Conservation (phyloP, 2,329 filamentous ascomycete species). For the Fusarium nodosum region DNA sequence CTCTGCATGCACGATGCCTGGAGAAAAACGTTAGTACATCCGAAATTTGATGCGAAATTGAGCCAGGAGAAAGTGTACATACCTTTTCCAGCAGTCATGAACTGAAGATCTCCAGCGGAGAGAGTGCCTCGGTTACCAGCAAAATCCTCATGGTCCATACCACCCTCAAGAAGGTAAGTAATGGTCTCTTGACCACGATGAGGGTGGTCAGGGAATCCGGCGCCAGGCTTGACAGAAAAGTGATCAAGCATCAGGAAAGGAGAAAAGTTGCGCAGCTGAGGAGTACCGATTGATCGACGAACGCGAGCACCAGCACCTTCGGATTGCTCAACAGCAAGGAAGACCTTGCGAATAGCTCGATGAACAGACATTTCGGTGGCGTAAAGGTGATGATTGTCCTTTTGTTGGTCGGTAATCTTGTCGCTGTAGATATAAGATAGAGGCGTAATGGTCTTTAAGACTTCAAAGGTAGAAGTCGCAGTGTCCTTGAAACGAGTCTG, state of each 20-base stretch:
- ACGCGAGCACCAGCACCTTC: conserved; percentile 92
- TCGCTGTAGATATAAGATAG: conserved; percentile 7
- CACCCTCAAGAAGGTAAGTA: conserved; percentile 89
- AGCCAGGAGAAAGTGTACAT: neutral
- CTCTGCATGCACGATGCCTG: conserved; percentile 93
- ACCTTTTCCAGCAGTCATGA: conserved; percentile 88
- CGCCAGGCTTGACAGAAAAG: conserved; percentile 82
- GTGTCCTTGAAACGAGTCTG: conserved; percentile 45
- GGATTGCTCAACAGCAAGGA: conserved; percentile 85
- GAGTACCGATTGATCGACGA: conserved; percentile 87
- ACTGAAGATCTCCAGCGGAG: conserved; percentile 89
- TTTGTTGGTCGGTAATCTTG: conserved; percentile 16
- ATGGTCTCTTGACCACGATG: conserved; percentile 87
- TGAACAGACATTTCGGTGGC: conserved; percentile 73
- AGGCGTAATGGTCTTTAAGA: conserved; percentile 27
- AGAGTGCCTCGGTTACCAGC: conserved; percentile 88
- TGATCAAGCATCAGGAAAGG: conserved; percentile 98
- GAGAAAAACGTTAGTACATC: conserved; percentile 42
- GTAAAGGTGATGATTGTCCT: conserved; percentile 48
- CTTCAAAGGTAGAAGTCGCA: conserved; percentile 37
- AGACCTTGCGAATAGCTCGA: conserved; percentile 84
- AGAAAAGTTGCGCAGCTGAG: conserved; percentile 84
- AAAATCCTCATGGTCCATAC: conserved; percentile 93
- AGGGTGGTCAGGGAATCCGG: conserved; percentile 92
- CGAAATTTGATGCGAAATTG: too few species aligned